These are phyloP conservation scores for Bauhinia variegata DNA, from an alignment of 306 rosid genomes.

Conservation along the genomic window DNA sequence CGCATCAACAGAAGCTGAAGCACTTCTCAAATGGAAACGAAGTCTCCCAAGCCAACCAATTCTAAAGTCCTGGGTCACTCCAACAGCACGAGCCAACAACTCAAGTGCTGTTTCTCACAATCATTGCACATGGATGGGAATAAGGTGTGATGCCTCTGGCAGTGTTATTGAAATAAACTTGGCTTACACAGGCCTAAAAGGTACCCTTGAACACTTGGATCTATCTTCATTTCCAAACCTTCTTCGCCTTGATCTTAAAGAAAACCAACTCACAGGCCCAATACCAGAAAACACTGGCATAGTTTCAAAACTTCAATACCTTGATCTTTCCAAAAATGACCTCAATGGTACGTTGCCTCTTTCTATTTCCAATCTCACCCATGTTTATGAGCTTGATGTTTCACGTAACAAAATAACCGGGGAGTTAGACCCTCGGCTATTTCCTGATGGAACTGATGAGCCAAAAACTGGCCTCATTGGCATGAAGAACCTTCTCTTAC, in stretches of 20 bases:
- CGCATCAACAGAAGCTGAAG: constrained; percentile 45
- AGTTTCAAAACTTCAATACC: constrained; percentile 52
- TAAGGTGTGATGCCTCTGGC: constrained; percentile 47
- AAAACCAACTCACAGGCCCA: constrained; percentile 47
- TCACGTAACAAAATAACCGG: constrained; percentile 57
- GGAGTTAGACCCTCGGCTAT: constrained; percentile 45
- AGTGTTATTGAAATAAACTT: constrained; percentile 43
- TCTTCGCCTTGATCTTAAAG: constrained; percentile 57
- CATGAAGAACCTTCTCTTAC: constrained; percentile 49
- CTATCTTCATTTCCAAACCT: constrained; percentile 59
- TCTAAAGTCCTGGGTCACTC: constrained; percentile 46
- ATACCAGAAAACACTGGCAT: constrained; percentile 55
- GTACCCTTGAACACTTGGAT: constrained; percentile 54
- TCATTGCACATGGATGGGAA: constrained; percentile 63
- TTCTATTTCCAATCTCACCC: constrained; percentile 58
- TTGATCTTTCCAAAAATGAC: constrained; percentile 57
- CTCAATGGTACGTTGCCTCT: constrained; percentile 56
- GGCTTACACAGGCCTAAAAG: constrained; percentile 50
- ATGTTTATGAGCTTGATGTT: constrained; percentile 56
- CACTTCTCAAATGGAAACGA: constrained; percentile 56
- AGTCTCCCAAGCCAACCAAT: constrained; percentile 51
- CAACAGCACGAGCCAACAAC: background rate
- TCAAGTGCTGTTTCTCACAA: constrained; percentile 24
- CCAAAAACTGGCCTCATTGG: constrained; percentile 47
- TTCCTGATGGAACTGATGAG: constrained; percentile 40